Base-by-base conservation (phyloP, 2,329 filamentous ascomycete species). In the Colletotrichum caudatum region DNA sequence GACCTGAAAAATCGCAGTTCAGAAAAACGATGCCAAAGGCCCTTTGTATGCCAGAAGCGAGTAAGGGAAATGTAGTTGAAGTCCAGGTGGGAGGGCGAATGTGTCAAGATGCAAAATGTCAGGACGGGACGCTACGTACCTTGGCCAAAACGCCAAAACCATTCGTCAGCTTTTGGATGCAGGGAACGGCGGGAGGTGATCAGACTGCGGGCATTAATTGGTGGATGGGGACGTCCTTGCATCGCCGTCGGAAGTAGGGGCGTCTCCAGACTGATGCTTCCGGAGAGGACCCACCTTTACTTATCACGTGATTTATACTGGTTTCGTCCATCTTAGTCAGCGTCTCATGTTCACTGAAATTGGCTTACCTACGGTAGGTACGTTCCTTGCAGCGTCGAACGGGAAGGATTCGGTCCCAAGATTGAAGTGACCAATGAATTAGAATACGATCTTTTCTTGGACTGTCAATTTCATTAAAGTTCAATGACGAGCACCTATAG, bases 141-240 rank as follows among this genome's bases (percentile, higher is more conserved):
- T 64, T 69, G 64, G 69, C 60, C 69, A 69, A 16, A 51, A 51
- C 33, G 69, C 60, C 69, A 69, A 16, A 51, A 51, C 33, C 26
- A 62, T 59, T 71, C 69, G 64, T 71, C 59, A 71, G 69, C 65
- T 60, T 69, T 64, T 58, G 48, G 23, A 50, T 66, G 61, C 69
- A 71, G 69, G 65, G 69, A 71, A 67, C 37, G 58, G 59, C 65
- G 54, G 59, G 53, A 60, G 60, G 60, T 71, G 65, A 64, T 59
- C 59, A 48, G 69, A 54, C n/a, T 41, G 39, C 20, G 54, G 23
- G 65, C 69, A 71, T 69, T 71, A 54, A 71, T 71, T 71, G 69
- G 69, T 69, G 59, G 54, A 58, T 39, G 51, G 53, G 44, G 44
- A 35, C 29, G 53, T 71, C 69, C 69, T 53, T 71, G 64, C 58